Evolutionary conservation across 2,329 filamentous ascomycete species (phyloP).

Genomic region (Apiospora koreana): DNA sequence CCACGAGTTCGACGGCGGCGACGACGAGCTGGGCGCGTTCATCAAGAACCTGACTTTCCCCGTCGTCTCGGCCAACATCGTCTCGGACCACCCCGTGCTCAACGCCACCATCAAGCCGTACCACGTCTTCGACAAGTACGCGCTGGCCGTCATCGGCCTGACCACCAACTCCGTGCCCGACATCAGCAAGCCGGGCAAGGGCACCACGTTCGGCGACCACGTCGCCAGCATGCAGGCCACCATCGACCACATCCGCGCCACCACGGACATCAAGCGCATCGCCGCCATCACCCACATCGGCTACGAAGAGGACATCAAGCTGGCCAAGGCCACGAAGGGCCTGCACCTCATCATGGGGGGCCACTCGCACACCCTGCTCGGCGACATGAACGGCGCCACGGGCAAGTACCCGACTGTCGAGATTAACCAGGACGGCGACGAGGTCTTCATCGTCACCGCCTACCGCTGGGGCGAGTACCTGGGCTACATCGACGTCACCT

Average conservation of each 20-base stretch:
- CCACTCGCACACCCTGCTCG: slow-evolving; percentile 50
- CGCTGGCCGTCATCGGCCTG: slow-evolving; percentile 64
- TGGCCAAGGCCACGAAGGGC: slow-evolving; percentile 60
- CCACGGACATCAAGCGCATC: slow-evolving; percentile 62
- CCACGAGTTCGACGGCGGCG: slow-evolving; percentile 67
- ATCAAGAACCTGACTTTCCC: slow-evolving; percentile 66
- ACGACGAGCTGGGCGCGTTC: slow-evolving; percentile 63
- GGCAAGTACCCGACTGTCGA: slow-evolving; percentile 66
- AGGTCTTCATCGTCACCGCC: slow-evolving; percentile 68
- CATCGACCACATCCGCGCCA: slow-evolving; percentile 61
- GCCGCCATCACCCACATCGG: slow-evolving; percentile 69
- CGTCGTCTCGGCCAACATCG: slow-evolving; percentile 63
- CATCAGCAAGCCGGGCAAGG: slow-evolving; percentile 59
- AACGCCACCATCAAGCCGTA: slow-evolving; percentile 67
- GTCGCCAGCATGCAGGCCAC: slow-evolving; percentile 60
- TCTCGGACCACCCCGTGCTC: slow-evolving; percentile 58
- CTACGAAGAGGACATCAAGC: slow-evolving; percentile 62
- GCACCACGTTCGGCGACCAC: slow-evolving; percentile 60
- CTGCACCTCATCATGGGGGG: slow-evolving; percentile 64
- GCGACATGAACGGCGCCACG: slow-evolving; percentile 56
- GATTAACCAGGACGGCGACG: slow-evolving; percentile 61
- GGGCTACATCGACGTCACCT: slow-evolving; percentile 67
- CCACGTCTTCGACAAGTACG: slow-evolving; percentile 62
- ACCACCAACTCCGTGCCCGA: slow-evolving; percentile 60
- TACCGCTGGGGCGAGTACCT: slow-evolving; percentile 71